Conservation (phyloP, 441 rosid genomes). For the Daphne laureola region DNA sequence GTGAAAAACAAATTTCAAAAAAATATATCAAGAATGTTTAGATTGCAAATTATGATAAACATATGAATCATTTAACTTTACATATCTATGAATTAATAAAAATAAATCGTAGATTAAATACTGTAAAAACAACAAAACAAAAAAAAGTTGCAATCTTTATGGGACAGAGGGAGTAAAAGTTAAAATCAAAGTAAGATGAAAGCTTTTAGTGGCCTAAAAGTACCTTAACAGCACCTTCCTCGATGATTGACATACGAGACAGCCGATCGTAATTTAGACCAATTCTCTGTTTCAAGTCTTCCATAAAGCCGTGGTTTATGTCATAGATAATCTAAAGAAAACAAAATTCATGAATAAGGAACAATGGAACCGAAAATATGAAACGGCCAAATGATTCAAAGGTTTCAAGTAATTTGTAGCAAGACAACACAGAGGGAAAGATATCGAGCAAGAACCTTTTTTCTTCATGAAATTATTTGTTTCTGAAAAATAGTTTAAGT, state of each 20-base stretch:
- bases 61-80: no score
- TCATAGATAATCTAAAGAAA: slow-evolving; percentile 41
- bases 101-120: no score
- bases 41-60: no score
- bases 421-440: not conserved
- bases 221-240: slow-evolving; percentile 57
- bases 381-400: not conserved
- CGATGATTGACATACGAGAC: slow-evolving; percentile 45
- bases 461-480: not conserved
- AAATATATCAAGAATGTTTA: no score
- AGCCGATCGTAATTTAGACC: slow-evolving; percentile 43
- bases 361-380: not conserved
- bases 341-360: slow-evolving; percentile 6
- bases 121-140: no score
- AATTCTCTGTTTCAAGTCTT: slow-evolving; percentile 40
- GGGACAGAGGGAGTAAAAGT: no score
- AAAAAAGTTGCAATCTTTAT: no score
- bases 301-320: slow-evolving; percentile 37
- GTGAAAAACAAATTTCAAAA: no score
- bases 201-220: slow-evolving; percentile 6
- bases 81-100: no score
- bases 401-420: slow-evolving; percentile 1
- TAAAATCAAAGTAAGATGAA: not conserved
- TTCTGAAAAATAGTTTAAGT: not conserved
- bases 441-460: not conserved